Evolutionary conservation across 305 asterid species (phyloP).

Genomic region (Fraxinus greggii): DNA sequence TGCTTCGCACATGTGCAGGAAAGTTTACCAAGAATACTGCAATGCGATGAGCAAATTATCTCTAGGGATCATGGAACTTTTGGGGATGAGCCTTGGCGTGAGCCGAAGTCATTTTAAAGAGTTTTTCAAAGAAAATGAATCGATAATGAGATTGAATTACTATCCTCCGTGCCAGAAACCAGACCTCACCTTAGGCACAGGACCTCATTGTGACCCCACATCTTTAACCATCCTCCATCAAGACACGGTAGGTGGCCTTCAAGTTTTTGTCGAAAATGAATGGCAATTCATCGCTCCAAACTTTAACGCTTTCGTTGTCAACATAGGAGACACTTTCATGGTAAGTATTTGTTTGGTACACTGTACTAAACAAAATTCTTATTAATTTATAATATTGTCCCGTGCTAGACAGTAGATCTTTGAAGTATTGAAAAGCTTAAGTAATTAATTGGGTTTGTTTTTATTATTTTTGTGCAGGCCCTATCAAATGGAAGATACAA

Average conservation of each 20-base stretch:
- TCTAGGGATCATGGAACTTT: slow-evolving; percentile 72
- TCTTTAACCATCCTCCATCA: slow-evolving; percentile 85
- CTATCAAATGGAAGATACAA: slow-evolving; percentile 77
- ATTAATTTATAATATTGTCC: neutral
- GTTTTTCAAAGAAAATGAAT: slow-evolving; percentile 64
- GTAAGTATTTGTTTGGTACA: slow-evolving; percentile 30
- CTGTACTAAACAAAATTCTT: neutral
- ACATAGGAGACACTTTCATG: slow-evolving; percentile 89
- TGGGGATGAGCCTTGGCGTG: slow-evolving; percentile 73
- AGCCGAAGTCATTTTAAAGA: slow-evolving; percentile 38
- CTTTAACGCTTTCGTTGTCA: slow-evolving; percentile 60
- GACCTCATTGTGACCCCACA: slow-evolving; percentile 85
- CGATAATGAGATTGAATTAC: slow-evolving; percentile 79
- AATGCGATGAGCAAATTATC: slow-evolving; percentile 67
- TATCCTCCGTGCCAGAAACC: slow-evolving; percentile 81
- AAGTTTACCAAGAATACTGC: slow-evolving; percentile 60
- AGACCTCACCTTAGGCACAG: slow-evolving; percentile 69
- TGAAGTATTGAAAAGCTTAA: neutral
- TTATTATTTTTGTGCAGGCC: slow-evolving; percentile 42
- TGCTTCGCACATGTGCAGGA: slow-evolving; percentile 31
- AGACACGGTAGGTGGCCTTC: slow-evolving; percentile 70
- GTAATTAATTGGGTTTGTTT: neutral
- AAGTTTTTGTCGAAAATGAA: slow-evolving; percentile 67
- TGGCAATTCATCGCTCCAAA: slow-evolving; percentile 65
- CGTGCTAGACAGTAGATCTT: neutral